These are phyloP conservation scores for Cadophora luteo-olivacea DNA, from an alignment of 2,329 filamentous ascomycete genomes.

Conservation along the genomic window DNA sequence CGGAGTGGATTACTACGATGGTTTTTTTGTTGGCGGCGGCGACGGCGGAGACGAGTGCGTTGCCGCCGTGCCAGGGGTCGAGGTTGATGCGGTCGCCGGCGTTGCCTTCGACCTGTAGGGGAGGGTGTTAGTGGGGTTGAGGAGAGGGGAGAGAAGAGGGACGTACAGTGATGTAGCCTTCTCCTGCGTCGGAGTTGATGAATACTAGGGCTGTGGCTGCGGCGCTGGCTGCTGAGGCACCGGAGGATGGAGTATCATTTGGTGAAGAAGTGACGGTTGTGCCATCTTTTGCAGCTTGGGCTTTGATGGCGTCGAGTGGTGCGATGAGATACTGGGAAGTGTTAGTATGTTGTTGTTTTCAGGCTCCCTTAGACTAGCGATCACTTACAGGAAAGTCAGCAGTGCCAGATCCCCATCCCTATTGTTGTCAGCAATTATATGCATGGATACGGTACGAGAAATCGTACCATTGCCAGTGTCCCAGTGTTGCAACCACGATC, in stretches of 20 bases:
- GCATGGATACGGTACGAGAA: too few species aligned
- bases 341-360: conserved; percentile 11
- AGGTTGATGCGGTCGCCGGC: conserved; percentile 68
- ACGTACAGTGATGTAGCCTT: conserved; percentile 60
- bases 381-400: conserved; percentile 51
- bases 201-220: conserved; percentile 72
- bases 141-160: neutral
- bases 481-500: conserved; percentile 68
- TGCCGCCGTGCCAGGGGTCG: conserved; percentile 63
- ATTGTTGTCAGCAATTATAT: conserved; percentile 14
- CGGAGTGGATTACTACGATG: conserved; percentile 69
- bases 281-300: conserved; percentile 59
- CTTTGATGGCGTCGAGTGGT: conserved; percentile 69
- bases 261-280: conserved; percentile 60
- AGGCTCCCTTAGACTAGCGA: neutral
- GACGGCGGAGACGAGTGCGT: conserved; percentile 59
- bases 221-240: conserved; percentile 37
- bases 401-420: conserved; percentile 63
- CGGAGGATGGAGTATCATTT: conserved; percentile 52
- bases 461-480: conserved; percentile 70
- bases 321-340: conserved; percentile 60
- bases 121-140: conserved; percentile 1
- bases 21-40: conserved; percentile 65
- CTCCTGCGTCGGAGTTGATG: conserved; percentile 73
- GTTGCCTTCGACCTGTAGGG: conserved; percentile 35